Percentiles rank a stretch among this genome's conserved stretches.
These are phyloP conservation scores for Phytophthora cryptogea DNA, from an alignment of 352 stramenopile species.

Conservation along the genomic window DNA sequence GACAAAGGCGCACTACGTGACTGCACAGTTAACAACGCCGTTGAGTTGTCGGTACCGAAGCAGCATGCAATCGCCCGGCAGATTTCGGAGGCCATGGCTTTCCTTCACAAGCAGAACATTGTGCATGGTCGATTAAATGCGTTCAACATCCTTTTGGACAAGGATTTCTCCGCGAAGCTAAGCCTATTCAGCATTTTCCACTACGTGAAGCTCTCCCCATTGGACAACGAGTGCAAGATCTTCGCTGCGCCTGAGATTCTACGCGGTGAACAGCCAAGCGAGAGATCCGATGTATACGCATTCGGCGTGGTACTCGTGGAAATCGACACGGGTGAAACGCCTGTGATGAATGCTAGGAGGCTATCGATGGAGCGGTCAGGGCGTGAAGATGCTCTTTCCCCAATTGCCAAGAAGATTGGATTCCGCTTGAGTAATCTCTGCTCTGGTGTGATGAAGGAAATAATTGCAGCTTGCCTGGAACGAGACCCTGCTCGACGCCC, in stretches of 20 bases:
- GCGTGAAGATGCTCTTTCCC: constrained; percentile 38
- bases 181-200: constrained; percentile 83
- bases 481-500: constrained; percentile 53
- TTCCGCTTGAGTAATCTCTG: constrained; percentile 62
- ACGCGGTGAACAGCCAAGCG: constrained; percentile 67
- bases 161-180: constrained; percentile 66
- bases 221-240: constrained; percentile 67
- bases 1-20: constrained; percentile 68
- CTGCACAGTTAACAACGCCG: constrained; percentile 42
- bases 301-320: constrained; percentile 84
- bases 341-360: constrained; percentile 59
- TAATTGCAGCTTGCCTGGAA: constrained; percentile 66
- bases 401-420: constrained; percentile 48
- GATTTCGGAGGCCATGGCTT: constrained; percentile 68
- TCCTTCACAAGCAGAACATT: constrained; percentile 71
- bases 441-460: constrained; percentile 66
- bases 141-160: constrained; percentile 81
- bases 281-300: constrained; percentile 75
- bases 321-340: constrained; percentile 71
- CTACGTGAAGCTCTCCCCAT: constrained; percentile 71
- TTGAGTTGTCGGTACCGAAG: constrained; percentile 57
- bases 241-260: constrained; percentile 78
- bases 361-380: constrained; percentile 39
- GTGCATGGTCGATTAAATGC: constrained; percentile 78
- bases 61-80: constrained; percentile 72